phyloP scores from a whole-genome alignment of 352 stramenopile genomes.

The Phytophthora pini region DNA sequence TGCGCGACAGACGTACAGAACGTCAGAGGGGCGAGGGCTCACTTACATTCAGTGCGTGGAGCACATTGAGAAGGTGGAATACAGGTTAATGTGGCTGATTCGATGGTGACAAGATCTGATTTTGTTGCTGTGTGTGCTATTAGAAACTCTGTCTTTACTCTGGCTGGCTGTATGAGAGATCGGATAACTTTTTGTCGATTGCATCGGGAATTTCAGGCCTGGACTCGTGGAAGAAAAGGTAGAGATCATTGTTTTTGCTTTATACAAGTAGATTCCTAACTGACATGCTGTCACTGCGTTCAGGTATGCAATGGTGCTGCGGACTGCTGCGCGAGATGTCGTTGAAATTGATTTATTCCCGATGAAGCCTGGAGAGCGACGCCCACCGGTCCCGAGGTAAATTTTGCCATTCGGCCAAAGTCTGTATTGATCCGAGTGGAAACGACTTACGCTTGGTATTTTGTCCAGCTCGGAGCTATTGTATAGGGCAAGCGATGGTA shows the following conservation, averaged over 20 bases:
- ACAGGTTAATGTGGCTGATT: not conserved
- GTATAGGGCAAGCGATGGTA: slow-evolving; percentile 62
- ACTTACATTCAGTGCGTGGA: slow-evolving; percentile 78
- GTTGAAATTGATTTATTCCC: slow-evolving; percentile 86
- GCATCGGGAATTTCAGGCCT: slow-evolving; percentile 73
- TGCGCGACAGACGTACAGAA: slow-evolving; percentile 62
- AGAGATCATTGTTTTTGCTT: not conserved
- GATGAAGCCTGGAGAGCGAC: slow-evolving; percentile 78
- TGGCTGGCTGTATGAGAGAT: slow-evolving; percentile 82
- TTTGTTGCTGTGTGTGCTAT: not conserved
- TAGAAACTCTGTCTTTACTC: slow-evolving; percentile 86
- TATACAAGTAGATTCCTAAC: not conserved
- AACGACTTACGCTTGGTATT: slow-evolving; percentile 4
- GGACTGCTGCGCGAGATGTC: slow-evolving; percentile 54
- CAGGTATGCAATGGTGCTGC: slow-evolving; percentile 83
- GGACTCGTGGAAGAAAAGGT: slow-evolving; percentile 88
- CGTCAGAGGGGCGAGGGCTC: slow-evolving; percentile 40
- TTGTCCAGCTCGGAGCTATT: slow-evolving; percentile 57
- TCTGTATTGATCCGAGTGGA: not conserved
- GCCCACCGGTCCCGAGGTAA: slow-evolving; percentile 67
- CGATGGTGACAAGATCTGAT: slow-evolving; percentile 5
- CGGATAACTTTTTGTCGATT: slow-evolving; percentile 84
- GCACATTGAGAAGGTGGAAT: slow-evolving; percentile 76
- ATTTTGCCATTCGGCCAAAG: not conserved
- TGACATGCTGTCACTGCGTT: slow-evolving; percentile 1